Evolutionary conservation across 164 flowering plant species (phyloP).

Genomic region (Platanus orientalis): DNA sequence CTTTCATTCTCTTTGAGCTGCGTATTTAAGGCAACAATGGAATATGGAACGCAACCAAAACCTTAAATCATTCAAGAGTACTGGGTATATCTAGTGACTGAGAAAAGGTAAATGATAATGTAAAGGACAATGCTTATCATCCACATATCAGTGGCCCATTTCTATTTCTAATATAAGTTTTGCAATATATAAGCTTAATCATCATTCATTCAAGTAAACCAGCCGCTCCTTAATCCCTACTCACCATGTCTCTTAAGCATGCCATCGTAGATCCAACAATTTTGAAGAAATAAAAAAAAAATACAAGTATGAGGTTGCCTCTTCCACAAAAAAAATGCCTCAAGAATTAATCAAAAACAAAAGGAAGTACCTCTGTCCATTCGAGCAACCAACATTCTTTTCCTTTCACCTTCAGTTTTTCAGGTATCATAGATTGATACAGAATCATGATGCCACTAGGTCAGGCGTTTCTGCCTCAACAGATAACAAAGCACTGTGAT

Average conservation of each 20-base stretch:
- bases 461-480: constrained; percentile 96
- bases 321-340: neutral
- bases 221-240: neutral
- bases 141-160: too few relatives aligned
- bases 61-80: too few relatives aligned
- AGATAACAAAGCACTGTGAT: constrained; percentile 69
- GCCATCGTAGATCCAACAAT: neutral
- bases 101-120: too few relatives aligned
- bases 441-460: constrained; percentile 61
- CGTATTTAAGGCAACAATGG: too few relatives aligned
- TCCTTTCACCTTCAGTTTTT: neutral
- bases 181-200: too few relatives aligned
- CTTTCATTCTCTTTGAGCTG: too few relatives aligned
- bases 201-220: too few relatives aligned
- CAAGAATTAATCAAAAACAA: neutral
- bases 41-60: too few relatives aligned
- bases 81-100: too few relatives aligned
- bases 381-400: neutral
- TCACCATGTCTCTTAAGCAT: neutral
- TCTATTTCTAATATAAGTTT: too few relatives aligned
- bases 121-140: too few relatives aligned
- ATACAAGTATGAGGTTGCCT: neutral
- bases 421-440: constrained; percentile 9
- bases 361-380: neutral
- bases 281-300: neutral